A percentile compares a stretch with the other conserved stretches of the same genome.
These are phyloP conservation scores for Fraxinus platypoda DNA, from an alignment of 305 asterid species.

Conservation along the genomic window DNA sequence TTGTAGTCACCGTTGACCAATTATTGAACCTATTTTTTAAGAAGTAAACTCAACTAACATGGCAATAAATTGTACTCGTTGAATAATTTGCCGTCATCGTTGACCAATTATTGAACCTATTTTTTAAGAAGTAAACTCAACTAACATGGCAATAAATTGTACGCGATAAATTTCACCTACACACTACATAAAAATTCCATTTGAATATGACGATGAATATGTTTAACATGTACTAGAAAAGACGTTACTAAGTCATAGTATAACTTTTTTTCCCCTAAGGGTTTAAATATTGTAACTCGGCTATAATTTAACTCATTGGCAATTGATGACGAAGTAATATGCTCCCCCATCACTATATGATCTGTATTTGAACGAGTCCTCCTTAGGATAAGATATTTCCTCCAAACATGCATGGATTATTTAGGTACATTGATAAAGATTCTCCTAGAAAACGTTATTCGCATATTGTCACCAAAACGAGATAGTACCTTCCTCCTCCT, in stretches of 20 bases:
- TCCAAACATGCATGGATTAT: background rate
- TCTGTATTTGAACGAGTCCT: background rate
- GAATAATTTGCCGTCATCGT: background rate
- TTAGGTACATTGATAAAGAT: background rate
- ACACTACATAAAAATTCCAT: background rate
- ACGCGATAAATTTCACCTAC: background rate
- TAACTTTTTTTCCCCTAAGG: too few species aligned
- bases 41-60: background rate
- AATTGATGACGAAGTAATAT: background rate
- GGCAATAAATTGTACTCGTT: too few species aligned
- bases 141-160: background rate
- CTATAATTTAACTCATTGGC: background rate
- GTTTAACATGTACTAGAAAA: background rate
- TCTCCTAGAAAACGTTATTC: background rate
- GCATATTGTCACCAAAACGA: background rate
- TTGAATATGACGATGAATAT: background rate
- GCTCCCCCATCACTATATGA: background rate
- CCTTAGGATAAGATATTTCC: background rate
- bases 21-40: too few species aligned
- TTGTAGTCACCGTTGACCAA: too few species aligned
- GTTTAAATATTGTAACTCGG: background rate
- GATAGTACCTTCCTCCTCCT: background rate
- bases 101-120: background rate
- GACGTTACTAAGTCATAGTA: background rate
- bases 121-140: background rate